phyloP scores from a whole-genome alignment of 148 eudicot species.

The Dianthus caryophyllus region DNA sequence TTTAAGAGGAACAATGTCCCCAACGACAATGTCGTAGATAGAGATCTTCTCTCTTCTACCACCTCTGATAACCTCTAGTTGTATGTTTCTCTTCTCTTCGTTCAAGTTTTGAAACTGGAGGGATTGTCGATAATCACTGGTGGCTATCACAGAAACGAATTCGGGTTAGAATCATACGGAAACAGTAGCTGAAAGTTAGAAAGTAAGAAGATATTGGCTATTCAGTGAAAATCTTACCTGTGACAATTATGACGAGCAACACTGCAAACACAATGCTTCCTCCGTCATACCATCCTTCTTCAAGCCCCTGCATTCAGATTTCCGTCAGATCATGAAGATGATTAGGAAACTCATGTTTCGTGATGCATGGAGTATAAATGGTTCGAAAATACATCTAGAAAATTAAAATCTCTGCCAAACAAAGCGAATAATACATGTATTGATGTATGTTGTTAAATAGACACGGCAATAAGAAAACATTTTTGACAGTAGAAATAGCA shows the following conservation, averaged over 20 bases:
- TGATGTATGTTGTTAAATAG: neutral
- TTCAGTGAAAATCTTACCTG: conserved; percentile 41
- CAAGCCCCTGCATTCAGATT: conserved; percentile 44
- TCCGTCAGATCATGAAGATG: too few relatives aligned
- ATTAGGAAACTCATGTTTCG: neutral
- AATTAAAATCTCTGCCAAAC: neutral
- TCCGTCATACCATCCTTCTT: conserved; percentile 96
- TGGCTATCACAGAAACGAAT: conserved; percentile 37
- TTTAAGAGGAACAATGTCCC: conserved; percentile 84
- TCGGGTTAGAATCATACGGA: neutral
- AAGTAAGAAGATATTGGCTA: neutral
- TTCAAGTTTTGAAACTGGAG: conserved; percentile 86
- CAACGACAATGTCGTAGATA: conserved; percentile 82
- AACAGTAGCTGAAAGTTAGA: neutral
- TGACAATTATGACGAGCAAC: conserved; percentile 73
- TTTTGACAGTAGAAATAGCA: neutral
- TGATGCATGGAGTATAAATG: neutral
- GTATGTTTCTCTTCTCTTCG: conserved; percentile 78
- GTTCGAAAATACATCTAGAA: neutral
- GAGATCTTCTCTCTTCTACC: conserved; percentile 86
- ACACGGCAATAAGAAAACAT: neutral
- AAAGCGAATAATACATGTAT: neutral
- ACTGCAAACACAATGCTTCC: conserved; percentile 95
- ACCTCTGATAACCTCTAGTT: conserved; percentile 80
- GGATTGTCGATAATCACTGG: conserved; percentile 84